These are phyloP conservation scores for Oryza longistaminata DNA, from an alignment of 176 grass and related monocot genomes.

Conservation along the genomic window DNA sequence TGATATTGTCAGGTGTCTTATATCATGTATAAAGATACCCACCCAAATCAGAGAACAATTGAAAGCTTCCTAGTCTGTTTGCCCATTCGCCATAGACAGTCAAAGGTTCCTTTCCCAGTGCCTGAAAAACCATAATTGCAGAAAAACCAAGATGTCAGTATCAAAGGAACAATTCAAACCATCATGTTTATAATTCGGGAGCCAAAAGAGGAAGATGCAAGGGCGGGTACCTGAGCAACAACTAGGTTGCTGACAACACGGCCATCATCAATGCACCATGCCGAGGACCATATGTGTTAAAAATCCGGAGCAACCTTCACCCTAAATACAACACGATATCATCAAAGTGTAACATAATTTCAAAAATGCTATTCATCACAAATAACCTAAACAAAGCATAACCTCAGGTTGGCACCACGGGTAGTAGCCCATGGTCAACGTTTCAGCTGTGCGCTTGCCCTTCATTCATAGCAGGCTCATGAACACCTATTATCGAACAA, in stretches of 20 bases:
- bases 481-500: slow-evolving; percentile 54
- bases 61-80: slow-evolving; percentile 94
- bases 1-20: not conserved
- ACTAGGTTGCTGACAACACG: slow-evolving; percentile 94
- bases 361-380: not conserved
- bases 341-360: not conserved
- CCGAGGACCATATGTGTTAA: slow-evolving; percentile 87
- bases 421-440: slow-evolving; percentile 79
- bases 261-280: slow-evolving; percentile 93
- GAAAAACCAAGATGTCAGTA: slow-evolving; percentile 6
- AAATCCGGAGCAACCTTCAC: slow-evolving; percentile 83
- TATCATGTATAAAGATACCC: not conserved
- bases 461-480: slow-evolving; percentile 88
- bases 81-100: slow-evolving; percentile 85
- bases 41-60: slow-evolving; percentile 91
- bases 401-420: slow-evolving; percentile 80
- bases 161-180: not conserved
- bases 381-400: not conserved
- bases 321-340: slow-evolving; percentile 28
- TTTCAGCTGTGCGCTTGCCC: slow-evolving; percentile 86
- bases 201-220: slow-evolving; percentile 3
- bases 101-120: slow-evolving; percentile 76
- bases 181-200: not conserved
- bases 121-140: slow-evolving; percentile 48
- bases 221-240: slow-evolving; percentile 67